Conservation (phyloP, 2,329 filamentous ascomycete species). For the Aspergillus quadricinctus region DNA sequence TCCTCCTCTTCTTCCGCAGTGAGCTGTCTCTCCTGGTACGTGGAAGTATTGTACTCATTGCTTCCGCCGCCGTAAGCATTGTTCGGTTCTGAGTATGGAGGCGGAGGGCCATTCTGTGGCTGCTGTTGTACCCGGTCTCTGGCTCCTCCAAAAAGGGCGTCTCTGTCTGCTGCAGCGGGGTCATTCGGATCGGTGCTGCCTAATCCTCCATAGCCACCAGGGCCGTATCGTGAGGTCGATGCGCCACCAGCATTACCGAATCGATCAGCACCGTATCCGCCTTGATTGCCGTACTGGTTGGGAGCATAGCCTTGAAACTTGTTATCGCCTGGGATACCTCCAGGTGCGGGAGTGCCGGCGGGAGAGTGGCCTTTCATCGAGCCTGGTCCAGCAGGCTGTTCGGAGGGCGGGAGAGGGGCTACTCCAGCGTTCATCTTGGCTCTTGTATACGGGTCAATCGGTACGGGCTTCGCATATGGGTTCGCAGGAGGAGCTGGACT, state of each 20-base stretch:
- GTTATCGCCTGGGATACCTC: constrained; percentile 28
- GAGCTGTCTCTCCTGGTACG: constrained; percentile 67
- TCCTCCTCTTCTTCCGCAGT: constrained; percentile 78
- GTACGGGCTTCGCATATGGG: constrained; percentile 53
- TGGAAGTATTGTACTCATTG: constrained; percentile 33
- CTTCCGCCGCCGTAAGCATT: constrained; percentile 30
- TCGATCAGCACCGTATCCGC: constrained; percentile 50
- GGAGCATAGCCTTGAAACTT: constrained; percentile 37
- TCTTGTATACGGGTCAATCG: constrained; percentile 52
- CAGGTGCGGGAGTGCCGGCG: constrained; percentile 18
- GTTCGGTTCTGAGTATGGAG: constrained; percentile 22
- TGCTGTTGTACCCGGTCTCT: constrained; percentile 47
- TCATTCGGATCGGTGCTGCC: constrained; percentile 48
- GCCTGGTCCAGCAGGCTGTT: constrained; percentile 22
- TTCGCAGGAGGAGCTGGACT: constrained; percentile 49
- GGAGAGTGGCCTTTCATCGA: constrained; percentile 8
- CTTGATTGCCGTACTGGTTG: constrained; percentile 42
- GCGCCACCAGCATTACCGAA: constrained; percentile 47
- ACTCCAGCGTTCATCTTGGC: constrained; percentile 44
- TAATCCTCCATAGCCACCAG: constrained; percentile 54
- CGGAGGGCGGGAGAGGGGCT: constrained; percentile 29
- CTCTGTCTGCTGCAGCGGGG: constrained; percentile 49
- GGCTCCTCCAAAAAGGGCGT: constrained; percentile 58
- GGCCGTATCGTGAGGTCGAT: constrained; percentile 44
- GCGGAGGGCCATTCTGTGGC: constrained; percentile 29